Conservation (phyloP, 805 yeast genomes). For the Yarrowia osloensis region DNA sequence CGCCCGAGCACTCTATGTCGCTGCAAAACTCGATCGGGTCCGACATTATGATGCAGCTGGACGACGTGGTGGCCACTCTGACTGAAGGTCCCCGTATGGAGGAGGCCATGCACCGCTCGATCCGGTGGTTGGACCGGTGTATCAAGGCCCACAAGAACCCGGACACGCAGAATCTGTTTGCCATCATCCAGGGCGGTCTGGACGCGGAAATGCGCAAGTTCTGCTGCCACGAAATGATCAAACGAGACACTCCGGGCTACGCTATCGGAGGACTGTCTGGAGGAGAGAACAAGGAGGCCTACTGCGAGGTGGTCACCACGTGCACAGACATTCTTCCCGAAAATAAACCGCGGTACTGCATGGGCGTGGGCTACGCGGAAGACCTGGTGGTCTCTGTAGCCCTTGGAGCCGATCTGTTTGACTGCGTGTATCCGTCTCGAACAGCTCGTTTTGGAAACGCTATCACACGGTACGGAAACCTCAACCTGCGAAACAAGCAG, state of each 20-base stretch:
- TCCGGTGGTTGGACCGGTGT: constrained; percentile 51
- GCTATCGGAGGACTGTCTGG: constrained; percentile 53
- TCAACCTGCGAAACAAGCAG: constrained; percentile 44
- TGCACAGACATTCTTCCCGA: constrained; percentile 49
- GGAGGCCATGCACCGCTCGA: constrained; percentile 50
- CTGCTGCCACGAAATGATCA: constrained; percentile 49
- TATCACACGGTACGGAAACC: constrained; percentile 44
- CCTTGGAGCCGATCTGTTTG: constrained; percentile 51
- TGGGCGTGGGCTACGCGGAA: constrained; percentile 54
- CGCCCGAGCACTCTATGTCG: constrained; percentile 52
- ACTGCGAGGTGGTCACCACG: constrained; percentile 46
- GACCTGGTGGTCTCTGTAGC: constrained; percentile 51
- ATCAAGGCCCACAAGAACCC: constrained; percentile 49
- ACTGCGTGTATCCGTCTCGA: constrained; percentile 51
- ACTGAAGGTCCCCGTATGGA: constrained; percentile 50
- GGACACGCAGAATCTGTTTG: constrained; percentile 48
- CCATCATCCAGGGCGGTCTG: constrained; percentile 52
- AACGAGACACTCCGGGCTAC: constrained; percentile 50
- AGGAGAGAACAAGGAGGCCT: constrained; percentile 48
- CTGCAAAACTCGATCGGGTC: constrained; percentile 50
- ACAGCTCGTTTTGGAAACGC: constrained; percentile 51
- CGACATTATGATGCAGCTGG: constrained; percentile 52
- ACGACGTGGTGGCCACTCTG: constrained; percentile 49
- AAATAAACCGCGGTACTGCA: constrained; percentile 49
- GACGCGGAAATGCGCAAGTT: constrained; percentile 44